Conservation (phyloP, 2,329 filamentous ascomycete genomes). For the Fusarium pseudograminearum region DNA sequence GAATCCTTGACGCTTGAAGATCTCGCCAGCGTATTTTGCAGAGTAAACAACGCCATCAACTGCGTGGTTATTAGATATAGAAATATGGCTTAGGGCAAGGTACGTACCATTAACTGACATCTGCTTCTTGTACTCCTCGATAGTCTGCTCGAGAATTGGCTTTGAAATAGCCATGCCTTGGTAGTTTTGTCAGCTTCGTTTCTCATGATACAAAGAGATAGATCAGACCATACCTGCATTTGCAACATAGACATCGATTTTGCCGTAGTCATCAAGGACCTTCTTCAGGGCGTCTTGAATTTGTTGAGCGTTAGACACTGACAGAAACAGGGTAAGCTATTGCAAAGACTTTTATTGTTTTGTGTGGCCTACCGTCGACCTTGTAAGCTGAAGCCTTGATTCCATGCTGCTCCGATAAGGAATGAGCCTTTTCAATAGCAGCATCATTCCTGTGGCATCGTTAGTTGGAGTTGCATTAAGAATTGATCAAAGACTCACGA, state of each 20-base stretch:
- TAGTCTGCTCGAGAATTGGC: constrained; percentile 64
- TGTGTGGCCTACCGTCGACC: constrained; percentile 52
- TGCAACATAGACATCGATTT: constrained; percentile 45
- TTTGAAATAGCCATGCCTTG: constrained; percentile 58
- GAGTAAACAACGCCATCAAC: constrained; percentile 63
- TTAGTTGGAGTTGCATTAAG: neutral
- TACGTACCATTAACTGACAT: constrained; percentile 65
- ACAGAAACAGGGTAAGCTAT: neutral
- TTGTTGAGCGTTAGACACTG: constrained; percentile 56
- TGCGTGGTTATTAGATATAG: constrained; percentile 35
- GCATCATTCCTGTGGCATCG: constrained; percentile 44
- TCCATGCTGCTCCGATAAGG: constrained; percentile 50
- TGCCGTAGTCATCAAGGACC: constrained; percentile 44
- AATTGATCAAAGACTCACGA: constrained; percentile 33
- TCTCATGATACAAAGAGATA: neutral
- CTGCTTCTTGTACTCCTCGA: constrained; percentile 63
- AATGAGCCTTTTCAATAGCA: constrained; percentile 53
- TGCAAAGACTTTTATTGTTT: neutral
- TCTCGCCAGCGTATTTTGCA: constrained; percentile 58
- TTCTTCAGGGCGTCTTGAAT: constrained; percentile 33
- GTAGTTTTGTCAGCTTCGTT: neutral
- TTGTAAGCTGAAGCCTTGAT: constrained; percentile 58
- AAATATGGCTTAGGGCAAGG: too few relatives aligned
- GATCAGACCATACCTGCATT: constrained; percentile 54
- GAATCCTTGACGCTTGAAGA: constrained; percentile 58